Evolutionary conservation across 768 basidiomycete genomes (phyloP), one percentile per base, ranked within the genome.

Genomic region (Pseudohyphozyma bogoriensis): DNA sequence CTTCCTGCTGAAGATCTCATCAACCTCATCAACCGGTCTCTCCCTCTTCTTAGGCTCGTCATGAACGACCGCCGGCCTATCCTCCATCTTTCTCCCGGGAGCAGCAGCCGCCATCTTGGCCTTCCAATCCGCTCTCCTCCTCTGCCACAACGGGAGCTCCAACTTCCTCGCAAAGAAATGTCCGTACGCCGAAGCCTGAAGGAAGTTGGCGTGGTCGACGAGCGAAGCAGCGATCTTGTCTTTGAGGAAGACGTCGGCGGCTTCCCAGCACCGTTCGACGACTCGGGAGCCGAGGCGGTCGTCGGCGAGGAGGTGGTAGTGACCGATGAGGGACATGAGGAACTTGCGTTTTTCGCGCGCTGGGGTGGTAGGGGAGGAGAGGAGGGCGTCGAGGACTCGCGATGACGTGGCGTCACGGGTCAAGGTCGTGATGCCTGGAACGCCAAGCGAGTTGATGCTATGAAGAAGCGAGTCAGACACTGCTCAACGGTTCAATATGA

Each of bases 221-320:
- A 96, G 77, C 28, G 87, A 86, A 20, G 82, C 82, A 3, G 86
- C 91, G 56, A 99, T 88, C 73, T 92, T 93, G 76, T 95, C 91
- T 89, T 86, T 91, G 65, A 95, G 79, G 74, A 87, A 96, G 1
- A 88, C 85, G 74, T 99, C 95, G n/a, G 87, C 84, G 63, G 81
- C 83, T 1, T 79, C 82, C 89, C 90, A 97, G 66, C 86, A 87
- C n/a, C 85, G 83, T 69, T 92, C 93, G 7, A 82, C 87, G 1
- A 97, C 83, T 50, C 89, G 80, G 68, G 87, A 89, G 47, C 95
- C 95, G 64, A 95, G 82, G 47, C 86, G 83, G 72, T 96, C 89
- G 71, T 92, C 86, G 8, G 86, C 87, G 36, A 99, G 82, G 33
- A 76, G 71, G 70, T 85, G 84, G 74, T 85, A 95, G 60, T 85